These are phyloP conservation scores for Cyclotella sp. DNA, from an alignment of 108 stramenopile genomes.

Conservation along the genomic window DNA sequence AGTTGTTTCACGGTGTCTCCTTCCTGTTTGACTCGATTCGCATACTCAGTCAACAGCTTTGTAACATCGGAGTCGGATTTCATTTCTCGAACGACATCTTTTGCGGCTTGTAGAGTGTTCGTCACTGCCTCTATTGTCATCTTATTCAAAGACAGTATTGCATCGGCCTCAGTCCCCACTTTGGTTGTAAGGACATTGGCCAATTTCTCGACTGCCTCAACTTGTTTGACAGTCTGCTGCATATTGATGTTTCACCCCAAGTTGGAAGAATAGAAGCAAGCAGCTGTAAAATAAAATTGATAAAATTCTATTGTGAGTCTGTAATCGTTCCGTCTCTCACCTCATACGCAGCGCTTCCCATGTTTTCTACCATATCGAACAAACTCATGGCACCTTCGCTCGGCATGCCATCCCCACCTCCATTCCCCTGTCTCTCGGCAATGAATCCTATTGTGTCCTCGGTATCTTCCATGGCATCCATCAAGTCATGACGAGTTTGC, in stretches of 20 bases:
- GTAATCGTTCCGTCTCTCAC: not conserved
- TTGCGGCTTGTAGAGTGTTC: not conserved
- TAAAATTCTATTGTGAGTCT: no score
- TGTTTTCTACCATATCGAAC: not conserved
- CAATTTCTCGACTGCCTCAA: conserved; percentile 8
- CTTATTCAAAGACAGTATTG: conserved; percentile 1
- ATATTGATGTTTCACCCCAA: not conserved
- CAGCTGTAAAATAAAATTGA: no score
- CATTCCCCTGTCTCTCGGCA: conserved; percentile 1
- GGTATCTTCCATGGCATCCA: conserved; percentile 15
- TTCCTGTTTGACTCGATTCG: not conserved
- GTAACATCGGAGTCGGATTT: not conserved
- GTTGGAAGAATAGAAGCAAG: not conserved
- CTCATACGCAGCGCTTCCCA: conserved; percentile 14
- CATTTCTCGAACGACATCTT: not conserved
- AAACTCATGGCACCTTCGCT: not conserved
- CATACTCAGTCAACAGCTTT: not conserved
- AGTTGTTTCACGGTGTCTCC: conserved; percentile 5
- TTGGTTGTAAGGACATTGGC: conserved; percentile 3
- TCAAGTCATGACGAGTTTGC: not conserved
- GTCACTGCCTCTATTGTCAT: not conserved
- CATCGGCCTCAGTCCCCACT: not conserved
- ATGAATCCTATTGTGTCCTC: conserved; percentile 12
- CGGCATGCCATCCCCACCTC: not conserved
- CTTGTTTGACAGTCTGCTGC: conserved; percentile 12